A percentile compares a stretch with the other conserved stretches of the same genome.
Evolutionary conservation across 1,139 yeast genomes (phyloP).

Genomic region (Yamadazyma diospyri): DNA sequence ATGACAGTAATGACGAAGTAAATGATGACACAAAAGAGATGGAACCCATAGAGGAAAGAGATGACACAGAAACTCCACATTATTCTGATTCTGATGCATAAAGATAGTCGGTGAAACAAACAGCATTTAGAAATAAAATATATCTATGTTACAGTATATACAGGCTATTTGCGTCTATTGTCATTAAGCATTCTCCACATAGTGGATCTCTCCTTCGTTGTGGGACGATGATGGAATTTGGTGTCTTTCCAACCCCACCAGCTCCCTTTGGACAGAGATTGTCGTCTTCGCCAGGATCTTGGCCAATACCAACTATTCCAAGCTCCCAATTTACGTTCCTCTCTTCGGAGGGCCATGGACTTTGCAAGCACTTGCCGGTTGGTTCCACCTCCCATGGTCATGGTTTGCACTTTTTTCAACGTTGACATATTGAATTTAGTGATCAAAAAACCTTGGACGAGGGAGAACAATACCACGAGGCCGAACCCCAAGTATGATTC

Average conservation of each 20-base stretch:
- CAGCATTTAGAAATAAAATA: neutral
- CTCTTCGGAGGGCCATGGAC: slow-evolving; percentile 3
- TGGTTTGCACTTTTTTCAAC: slow-evolving; percentile 53
- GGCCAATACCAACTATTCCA: slow-evolving; percentile 11
- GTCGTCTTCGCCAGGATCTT: too few species aligned
- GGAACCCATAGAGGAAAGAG: slow-evolving; percentile 6
- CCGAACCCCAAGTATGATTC: slow-evolving; percentile 68
- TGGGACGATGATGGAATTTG: slow-evolving; percentile 33
- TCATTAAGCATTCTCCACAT: slow-evolving; percentile 76
- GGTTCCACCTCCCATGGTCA: slow-evolving; percentile 48
- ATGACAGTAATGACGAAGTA: slow-evolving; percentile 21
- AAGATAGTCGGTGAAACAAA: neutral
- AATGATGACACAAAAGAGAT: slow-evolving; percentile 18
- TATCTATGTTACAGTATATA: slow-evolving; percentile 3
- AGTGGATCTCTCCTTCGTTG: slow-evolving; percentile 51
- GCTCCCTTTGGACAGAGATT: too few species aligned
- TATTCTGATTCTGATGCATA: slow-evolving; percentile 7
- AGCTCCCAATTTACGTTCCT: slow-evolving; percentile 18
- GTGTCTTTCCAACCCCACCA: slow-evolving; percentile 14
- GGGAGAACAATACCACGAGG: slow-evolving; percentile 49
- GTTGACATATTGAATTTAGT: slow-evolving; percentile 45
- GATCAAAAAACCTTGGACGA: slow-evolving; percentile 44
- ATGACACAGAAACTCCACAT: slow-evolving; percentile 6
- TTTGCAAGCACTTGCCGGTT: slow-evolving; percentile 6
- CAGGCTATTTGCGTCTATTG: slow-evolving; percentile 32